phyloP scores from a whole-genome alignment of 129 eudicot species.

The Flaveria robusta region DNA sequence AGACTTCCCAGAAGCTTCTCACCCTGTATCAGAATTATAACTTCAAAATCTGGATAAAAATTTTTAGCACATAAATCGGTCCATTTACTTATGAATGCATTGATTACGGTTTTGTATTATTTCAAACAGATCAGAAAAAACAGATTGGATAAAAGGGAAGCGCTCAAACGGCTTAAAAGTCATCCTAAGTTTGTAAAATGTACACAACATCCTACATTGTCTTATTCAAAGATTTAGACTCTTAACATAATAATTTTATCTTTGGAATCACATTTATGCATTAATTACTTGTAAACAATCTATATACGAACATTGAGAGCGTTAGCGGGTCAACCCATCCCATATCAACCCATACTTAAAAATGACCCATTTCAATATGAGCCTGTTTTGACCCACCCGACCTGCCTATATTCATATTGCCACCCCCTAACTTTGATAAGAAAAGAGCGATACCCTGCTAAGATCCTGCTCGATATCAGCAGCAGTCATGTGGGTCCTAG shows the following conservation, averaged over 20 bases:
- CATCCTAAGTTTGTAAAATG: background rate
- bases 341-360: background rate
- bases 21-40: conserved; percentile 53
- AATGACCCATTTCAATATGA: background rate
- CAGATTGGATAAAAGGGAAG: background rate
- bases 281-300: background rate
- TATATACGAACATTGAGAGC: background rate
- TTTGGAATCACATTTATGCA: background rate
- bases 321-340: background rate
- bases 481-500: conserved; percentile 82
- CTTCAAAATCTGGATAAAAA: conserved; percentile 6
- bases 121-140: background rate
- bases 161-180: background rate
- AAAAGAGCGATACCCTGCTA: conserved; percentile 69
- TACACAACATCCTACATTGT: background rate
- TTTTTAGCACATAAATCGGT: background rate
- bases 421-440: background rate
- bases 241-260: background rate
- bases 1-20: conserved; percentile 98
- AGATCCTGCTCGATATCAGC: conserved; percentile 92
- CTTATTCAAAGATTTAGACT: background rate
- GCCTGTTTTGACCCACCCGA: conserved; percentile 15
- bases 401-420: background rate
- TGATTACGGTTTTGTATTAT: background rate
- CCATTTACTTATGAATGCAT: background rate